Evolutionary conservation across 768 basidiomycete genomes (phyloP), one percentile per base, ranked within the genome.

Genomic region (Neoboletus subvelutipes): DNA sequence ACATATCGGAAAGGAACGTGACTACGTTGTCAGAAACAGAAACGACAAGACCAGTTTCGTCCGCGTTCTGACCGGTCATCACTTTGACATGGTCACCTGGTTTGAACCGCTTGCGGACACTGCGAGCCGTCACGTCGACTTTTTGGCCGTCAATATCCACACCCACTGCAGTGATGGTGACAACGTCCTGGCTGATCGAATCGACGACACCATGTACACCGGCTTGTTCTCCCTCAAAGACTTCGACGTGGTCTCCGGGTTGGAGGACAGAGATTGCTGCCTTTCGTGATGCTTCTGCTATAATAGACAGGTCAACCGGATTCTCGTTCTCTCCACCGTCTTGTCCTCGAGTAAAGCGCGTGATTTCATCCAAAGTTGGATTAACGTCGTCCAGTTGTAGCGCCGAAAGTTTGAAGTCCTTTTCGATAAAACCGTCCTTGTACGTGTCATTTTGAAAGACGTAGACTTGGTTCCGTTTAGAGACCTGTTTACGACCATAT

Each of bases 41-140:
- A 24, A 98, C 90, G 37, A 99, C 96, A 64, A 98, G 80, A 76
- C 97, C 97, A 4, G 94, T 95, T 73, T 97, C 95, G 66, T 97
- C 92, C 9, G 85, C 83, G 67, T 98, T 97, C 73, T 94, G 87
- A 24, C 97, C 97, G 17, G 87, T 81, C 87, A 98, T 94, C 55
- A 98, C 96, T 75, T 98, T 98, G 74, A 99, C 94, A 66, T 99
- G 97, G 74, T 98, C 96, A 67, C 97, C 97, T 54, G 94, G 83
- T 70, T 93, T 94, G 80, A 99, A 98, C 43, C 88, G 80, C 75
- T 99, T 99, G 65, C 95, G 80, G 4, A 98, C 94, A 69, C 90
- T 90, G 53, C 90, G 80, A 1, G 92, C 91, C 11, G 90, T 88
- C 9, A 95, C 80, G 56, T 94, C 92, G 54, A 95, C 82, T 69